A percentile compares a stretch with the other conserved stretches of the same genome.
phyloP scores from a whole-genome alignment of 495 filamentous ascomycete genomes.

The Parathielavia hyrcaniae region DNA sequence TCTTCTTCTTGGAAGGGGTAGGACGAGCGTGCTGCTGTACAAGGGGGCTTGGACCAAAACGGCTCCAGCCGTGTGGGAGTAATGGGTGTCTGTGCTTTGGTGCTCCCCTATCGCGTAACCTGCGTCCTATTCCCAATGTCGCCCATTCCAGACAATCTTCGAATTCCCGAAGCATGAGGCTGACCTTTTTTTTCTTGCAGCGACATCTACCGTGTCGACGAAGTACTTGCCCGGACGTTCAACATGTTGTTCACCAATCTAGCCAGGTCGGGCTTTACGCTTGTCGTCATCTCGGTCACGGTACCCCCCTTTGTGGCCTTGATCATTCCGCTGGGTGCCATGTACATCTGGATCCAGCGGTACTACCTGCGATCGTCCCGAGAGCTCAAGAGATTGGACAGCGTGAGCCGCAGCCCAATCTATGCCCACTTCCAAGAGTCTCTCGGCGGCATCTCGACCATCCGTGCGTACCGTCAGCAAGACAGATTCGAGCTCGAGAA shows the following conservation, averaged over 20 bases:
- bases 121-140: conserved; percentile 9
- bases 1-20: conserved; percentile 3
- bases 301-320: conserved; percentile 77
- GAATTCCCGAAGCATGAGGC: conserved; percentile 17
- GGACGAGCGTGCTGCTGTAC: conserved; percentile 19
- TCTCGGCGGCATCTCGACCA: conserved; percentile 90
- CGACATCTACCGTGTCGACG: conserved; percentile 93
- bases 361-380: conserved; percentile 96
- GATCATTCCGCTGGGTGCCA: conserved; percentile 68
- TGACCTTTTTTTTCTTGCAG: conserved; percentile 42
- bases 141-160: conserved; percentile 13
- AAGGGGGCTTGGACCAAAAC: conserved; percentile 20
- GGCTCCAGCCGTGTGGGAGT: conserved; percentile 17
- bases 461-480: conserved; percentile 90
- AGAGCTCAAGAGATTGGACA: conserved; percentile 93
- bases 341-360: conserved; percentile 91
- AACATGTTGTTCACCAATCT: conserved; percentile 92
- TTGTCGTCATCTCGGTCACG: conserved; percentile 73
- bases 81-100: conserved; percentile 15
- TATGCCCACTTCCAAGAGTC: conserved; percentile 99
- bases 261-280: conserved; percentile 76
- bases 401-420: conserved; percentile 88
- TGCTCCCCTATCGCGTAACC: conserved; percentile 17
- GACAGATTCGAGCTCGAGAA: conserved; percentile 85
- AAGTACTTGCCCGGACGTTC: conserved; percentile 86